These are phyloP conservation scores for Ogataea henricii DNA, from an alignment of 805 yeast species.

Conservation along the genomic window DNA sequence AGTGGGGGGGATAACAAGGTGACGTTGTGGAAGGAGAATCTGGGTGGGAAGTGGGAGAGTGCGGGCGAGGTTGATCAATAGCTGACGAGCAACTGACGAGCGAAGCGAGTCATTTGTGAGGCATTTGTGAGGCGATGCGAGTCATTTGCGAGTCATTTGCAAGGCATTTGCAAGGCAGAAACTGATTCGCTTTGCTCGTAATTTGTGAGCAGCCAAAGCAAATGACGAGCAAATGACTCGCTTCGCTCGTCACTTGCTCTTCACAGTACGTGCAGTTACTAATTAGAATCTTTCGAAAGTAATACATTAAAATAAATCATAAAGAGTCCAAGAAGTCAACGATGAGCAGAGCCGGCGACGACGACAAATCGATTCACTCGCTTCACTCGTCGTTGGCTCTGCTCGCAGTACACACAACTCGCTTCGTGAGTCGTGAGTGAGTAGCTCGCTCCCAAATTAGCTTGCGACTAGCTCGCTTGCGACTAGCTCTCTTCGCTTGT, in stretches of 20 bases:
- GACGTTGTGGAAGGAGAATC: slow-evolving; percentile 93
- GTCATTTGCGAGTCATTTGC: background rate
- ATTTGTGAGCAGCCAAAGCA: no score
- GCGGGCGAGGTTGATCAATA: slow-evolving; percentile 95
- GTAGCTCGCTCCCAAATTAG: slow-evolving; percentile 36
- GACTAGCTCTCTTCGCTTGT: no score
- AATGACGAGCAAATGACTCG: background rate
- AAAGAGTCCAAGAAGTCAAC: no score
- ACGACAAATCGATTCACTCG: no score
- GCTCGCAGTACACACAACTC: no score
- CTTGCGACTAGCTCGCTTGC: no score
- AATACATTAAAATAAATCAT: no score
- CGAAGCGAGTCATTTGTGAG: background rate
- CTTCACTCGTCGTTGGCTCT: background rate
- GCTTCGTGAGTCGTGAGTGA: slow-evolving; percentile 57
- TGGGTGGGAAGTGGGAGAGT: slow-evolving; percentile 92
- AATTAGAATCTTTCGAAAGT: background rate
- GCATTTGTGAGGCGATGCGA: no score
- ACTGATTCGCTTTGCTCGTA: no score
- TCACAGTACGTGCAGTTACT: no score
- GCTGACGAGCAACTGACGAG: background rate
- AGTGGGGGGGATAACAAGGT: slow-evolving; percentile 96
- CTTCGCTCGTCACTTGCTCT: background rate
- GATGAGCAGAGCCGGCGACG: no score
- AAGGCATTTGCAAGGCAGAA: no score